Percentiles rank a stretch among this genome's conserved stretches.
Conservation (phyloP, 2,329 filamentous ascomycete species). For the Botrytis deweyae region DNA sequence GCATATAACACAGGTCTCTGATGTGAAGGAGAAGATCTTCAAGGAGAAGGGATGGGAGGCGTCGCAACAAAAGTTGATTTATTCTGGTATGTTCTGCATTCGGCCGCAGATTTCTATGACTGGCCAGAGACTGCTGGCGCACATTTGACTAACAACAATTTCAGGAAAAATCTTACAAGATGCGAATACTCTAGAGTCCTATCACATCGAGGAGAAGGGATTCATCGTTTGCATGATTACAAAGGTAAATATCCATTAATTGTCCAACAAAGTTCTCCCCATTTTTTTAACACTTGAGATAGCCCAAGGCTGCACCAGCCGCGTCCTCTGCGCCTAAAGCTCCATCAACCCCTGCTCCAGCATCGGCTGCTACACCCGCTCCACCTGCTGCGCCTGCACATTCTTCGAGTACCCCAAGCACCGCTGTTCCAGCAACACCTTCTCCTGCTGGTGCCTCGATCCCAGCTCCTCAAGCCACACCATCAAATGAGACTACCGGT, state of each 20-base stretch:
- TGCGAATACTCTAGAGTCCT: slow-evolving; percentile 92
- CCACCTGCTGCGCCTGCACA: slow-evolving; percentile 63
- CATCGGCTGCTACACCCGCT: slow-evolving; percentile 54
- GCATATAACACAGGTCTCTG: slow-evolving; percentile 63
- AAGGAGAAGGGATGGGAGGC: slow-evolving; percentile 93
- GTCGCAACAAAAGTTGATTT: slow-evolving; percentile 91
- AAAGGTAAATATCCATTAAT: slow-evolving; percentile 62
- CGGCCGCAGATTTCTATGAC: slow-evolving; percentile 5
- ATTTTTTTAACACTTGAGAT: slow-evolving; percentile 34
- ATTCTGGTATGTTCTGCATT: slow-evolving; percentile 69
- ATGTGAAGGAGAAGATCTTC: slow-evolving; percentile 89
- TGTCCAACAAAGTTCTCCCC: background rate
- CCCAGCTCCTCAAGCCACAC: slow-evolving; percentile 51
- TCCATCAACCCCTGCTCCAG: slow-evolving; percentile 64
- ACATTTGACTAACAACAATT: slow-evolving; percentile 34
- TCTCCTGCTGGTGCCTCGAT: slow-evolving; percentile 46
- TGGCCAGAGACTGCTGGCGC: slow-evolving; percentile 10
- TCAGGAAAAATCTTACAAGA: slow-evolving; percentile 97
- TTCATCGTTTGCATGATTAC: slow-evolving; percentile 99
- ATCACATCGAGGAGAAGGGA: slow-evolving; percentile 99
- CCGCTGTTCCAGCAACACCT: slow-evolving; percentile 50
- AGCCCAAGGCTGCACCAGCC: slow-evolving; percentile 66
- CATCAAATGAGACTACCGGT: slow-evolving; percentile 70
- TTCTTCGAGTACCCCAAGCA: slow-evolving; percentile 50
- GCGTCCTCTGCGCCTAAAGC: slow-evolving; percentile 50